Conservation (phyloP, 768 basidiomycete genomes). For the Russula vinacea region DNA sequence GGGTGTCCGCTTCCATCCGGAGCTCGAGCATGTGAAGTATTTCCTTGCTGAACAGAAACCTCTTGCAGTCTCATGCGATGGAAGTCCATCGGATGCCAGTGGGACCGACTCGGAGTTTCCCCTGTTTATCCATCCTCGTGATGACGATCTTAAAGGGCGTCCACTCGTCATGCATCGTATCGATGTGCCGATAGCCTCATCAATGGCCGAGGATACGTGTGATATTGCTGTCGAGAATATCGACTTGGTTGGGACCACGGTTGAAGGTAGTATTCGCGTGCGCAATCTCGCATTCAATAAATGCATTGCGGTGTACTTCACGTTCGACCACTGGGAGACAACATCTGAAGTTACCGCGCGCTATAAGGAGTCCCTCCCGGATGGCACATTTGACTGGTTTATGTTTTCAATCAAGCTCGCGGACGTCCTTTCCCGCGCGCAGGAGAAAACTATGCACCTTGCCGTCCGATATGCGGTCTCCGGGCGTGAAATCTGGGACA, state of each 20-base stretch:
- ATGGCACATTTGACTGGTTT: conserved; percentile 63
- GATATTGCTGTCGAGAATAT: conserved; percentile 57
- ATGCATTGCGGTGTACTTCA: conserved; percentile 84
- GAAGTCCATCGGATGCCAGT: conserved; percentile 81
- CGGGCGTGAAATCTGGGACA: conserved; percentile 89
- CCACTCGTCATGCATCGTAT: conserved; percentile 57
- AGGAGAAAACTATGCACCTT: conserved; percentile 74
- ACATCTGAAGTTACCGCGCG: conserved; percentile 86
- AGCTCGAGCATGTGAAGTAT: conserved; percentile 91
- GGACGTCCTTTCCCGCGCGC: conserved; percentile 66
- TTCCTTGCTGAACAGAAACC: conserved; percentile 96
- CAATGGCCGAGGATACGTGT: conserved; percentile 37
- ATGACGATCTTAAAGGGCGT: conserved; percentile 36
- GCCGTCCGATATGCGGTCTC: conserved; percentile 69
- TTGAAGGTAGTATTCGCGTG: conserved; percentile 75
- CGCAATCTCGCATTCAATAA: conserved; percentile 87
- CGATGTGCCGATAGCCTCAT: conserved; percentile 55
- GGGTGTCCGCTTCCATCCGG: conserved; percentile 87
- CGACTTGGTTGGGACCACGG: conserved; percentile 47
- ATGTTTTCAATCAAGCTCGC: conserved; percentile 70
- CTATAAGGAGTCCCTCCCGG: conserved; percentile 48
- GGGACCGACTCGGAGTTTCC: conserved; percentile 80
- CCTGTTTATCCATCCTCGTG: conserved; percentile 55
- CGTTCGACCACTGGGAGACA: conserved; percentile 93
- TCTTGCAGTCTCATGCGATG: conserved; percentile 85